Evolutionary conservation across 75 land plant species (phyloP), one percentile per base, ranked within the genome.

Genomic region (Picea sitchensis): DNA sequence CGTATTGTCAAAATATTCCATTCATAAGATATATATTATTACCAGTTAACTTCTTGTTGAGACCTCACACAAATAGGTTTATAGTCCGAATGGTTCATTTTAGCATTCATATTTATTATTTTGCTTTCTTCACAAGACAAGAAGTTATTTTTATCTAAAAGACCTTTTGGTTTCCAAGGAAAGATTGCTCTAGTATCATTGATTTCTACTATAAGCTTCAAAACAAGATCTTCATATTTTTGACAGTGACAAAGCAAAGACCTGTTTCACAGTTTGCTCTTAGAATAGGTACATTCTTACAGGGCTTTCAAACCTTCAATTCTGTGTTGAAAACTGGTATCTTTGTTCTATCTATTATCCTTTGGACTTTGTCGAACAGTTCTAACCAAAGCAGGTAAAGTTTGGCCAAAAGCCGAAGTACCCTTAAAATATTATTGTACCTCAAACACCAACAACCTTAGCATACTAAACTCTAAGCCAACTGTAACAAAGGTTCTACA

Each of bases 371-470:
- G 14, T 68, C 21, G 21, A 36, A 41, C 51, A 41, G 73, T 41
- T 41, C 0, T 17, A 69, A 69, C 7, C 20, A 20, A 34, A 36
- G 47, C 41, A 34, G 44, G 44, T 68, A 44, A 34, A 68, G 72
- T 38, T 62, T 68, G 72, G 21, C 47, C 47, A 68, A 68, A 68
- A 68, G 8, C 79, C 67, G 9, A 79, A 30, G 20, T 9, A 34
- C 18, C 57, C 21, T 82, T 17, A 15, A 61, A 61, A 12, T 7
- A 57, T 58, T 3, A 8, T 14, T 59, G 38, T 54, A 91, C 92
- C 91, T 80, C 85, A 88, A 23, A 86, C 91, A 65, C 99, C 99
- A 59, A 96, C 86, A 12, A 96, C 92, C 87, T 34, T 79, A 95
- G 83, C 26, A 86, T 87, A 15, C 92, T 83, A 79, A 79, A 91